Evolutionary conservation across 192 early-diverging fungal genomes (phyloP), one percentile per base, ranked within the genome.

Genomic region (Geosiphon pyriformis): DNA sequence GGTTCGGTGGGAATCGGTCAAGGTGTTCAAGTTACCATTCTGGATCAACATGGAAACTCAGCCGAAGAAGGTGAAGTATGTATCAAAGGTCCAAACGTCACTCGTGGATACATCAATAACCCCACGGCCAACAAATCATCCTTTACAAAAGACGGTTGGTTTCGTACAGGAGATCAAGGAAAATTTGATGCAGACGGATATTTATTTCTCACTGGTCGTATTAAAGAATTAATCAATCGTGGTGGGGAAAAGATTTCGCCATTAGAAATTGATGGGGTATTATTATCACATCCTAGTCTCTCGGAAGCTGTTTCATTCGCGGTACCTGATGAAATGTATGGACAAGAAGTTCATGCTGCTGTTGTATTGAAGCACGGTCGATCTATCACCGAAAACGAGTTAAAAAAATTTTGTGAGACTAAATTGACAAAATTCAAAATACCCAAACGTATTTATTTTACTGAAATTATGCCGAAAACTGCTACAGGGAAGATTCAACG

Each of bases 171-270:
- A 32, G 90, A 93, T 74, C 86, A 92, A 73, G 91, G 90, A 48
- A 87, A 86, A 65, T 62, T 87, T 18, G 92, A 94, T 71, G 70
- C 70, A 18, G 89, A 92, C 48, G 89, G 89, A 0, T 94, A 89
- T 61, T 69, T 91, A 52, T 80, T 85, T 53, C 77, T 94, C 59
- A 92, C 89, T 2, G 92, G 92, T 1, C 86, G 92, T 47, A 90
- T 90, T 74, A 93, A 94, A 81, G 92, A 93, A 73, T 78, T 90
- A 61, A 94, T 94, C 63, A 94, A 92, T 72, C 88, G 92, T 51
- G 91, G 91, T 34, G 92, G 92, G 26, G 92, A 93, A 72, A 94
- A 90, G 75, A 92, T 94, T 63, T 91, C 88, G n/a, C 92, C 92
- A 2, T 68, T 92, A 18, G 92, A 94, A 72, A 77, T 94, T 1